Evolutionary conservation across 1,139 yeast species (phyloP).

Genomic region (Pichia sp.): DNA sequence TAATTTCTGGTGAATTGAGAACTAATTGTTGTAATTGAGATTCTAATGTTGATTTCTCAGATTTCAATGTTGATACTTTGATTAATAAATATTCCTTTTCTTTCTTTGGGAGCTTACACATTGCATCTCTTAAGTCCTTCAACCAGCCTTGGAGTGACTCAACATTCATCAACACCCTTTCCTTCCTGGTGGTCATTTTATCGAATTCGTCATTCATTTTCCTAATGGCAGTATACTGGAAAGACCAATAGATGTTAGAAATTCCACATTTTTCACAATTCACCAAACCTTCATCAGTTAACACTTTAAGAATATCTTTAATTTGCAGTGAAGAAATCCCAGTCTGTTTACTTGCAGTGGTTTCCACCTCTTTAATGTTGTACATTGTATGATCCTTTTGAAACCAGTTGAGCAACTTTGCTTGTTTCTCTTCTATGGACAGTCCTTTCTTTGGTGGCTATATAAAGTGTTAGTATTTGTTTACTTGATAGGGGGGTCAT

Average conservation of each 20-base stretch:
- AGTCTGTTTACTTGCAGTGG: conserved; percentile 42
- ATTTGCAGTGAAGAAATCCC: conserved; percentile 51
- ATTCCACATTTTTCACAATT: conserved; percentile 54
- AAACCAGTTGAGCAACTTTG: conserved; percentile 40
- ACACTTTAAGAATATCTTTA: conserved; percentile 44
- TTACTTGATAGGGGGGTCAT: no score
- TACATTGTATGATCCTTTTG: conserved; percentile 34
- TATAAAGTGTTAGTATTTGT: conserved; percentile 1
- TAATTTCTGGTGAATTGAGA: conserved; percentile 4
- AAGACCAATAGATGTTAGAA: conserved; percentile 54
- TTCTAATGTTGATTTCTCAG: background rate
- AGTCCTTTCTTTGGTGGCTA: conserved; percentile 36
- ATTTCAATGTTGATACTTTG: background rate
- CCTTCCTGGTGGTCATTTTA: conserved; percentile 19
- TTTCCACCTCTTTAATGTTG: conserved; percentile 52
- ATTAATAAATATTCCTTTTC: conserved; percentile 8
- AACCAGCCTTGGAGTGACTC: conserved; percentile 18
- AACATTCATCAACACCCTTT: conserved; percentile 14
- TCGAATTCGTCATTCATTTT: conserved; percentile 23
- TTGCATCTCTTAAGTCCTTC: background rate
- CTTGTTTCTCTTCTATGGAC: conserved; percentile 42
- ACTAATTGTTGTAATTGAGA: background rate
- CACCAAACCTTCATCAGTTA: conserved; percentile 48
- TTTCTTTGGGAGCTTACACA: background rate
- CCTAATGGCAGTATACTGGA: conserved; percentile 39